These are phyloP conservation scores for Phylloporus sp. DNA, from an alignment of 768 basidiomycete species.

Conservation along the genomic window DNA sequence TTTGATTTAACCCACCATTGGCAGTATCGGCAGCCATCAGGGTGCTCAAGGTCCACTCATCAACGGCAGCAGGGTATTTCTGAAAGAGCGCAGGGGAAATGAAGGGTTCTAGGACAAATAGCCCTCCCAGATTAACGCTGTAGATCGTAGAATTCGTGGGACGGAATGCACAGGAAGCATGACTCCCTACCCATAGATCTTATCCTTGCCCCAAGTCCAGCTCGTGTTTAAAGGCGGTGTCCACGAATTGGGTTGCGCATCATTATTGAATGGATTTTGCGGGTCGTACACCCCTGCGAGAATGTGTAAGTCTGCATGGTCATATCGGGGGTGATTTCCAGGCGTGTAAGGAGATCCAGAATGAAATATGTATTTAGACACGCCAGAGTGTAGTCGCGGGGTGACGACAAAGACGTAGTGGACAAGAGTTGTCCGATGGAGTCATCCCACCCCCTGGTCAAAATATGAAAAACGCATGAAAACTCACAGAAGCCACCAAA, in stretches of 20 bases:
- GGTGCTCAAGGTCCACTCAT: slow-evolving; percentile 66
- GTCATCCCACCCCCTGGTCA: background rate
- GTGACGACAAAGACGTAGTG: no score
- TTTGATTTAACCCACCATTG: slow-evolving; percentile 57
- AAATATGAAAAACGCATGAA: background rate
- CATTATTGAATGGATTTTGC: slow-evolving; percentile 70
- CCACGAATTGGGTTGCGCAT: slow-evolving; percentile 74
- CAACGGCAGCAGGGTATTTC: slow-evolving; percentile 50
- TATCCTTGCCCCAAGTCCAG: slow-evolving; percentile 68
- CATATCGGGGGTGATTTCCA: background rate
- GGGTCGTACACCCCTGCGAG: slow-evolving; percentile 60
- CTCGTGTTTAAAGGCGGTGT: slow-evolving; percentile 72
- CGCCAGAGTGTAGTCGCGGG: no score
- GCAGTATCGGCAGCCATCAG: slow-evolving; percentile 65
- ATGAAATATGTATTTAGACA: background rate
- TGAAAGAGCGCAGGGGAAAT: slow-evolving; percentile 64
- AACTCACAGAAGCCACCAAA: slow-evolving; percentile 71
- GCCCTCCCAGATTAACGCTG: slow-evolving; percentile 70
- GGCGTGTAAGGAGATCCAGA: background rate
- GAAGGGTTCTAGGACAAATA: slow-evolving; percentile 77
- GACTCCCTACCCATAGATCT: slow-evolving; percentile 50
- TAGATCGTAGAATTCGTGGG: slow-evolving; percentile 7
- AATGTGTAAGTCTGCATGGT: slow-evolving; percentile 2
- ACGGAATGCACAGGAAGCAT: slow-evolving; percentile 5
- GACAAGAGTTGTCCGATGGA: no score